Evolutionary conservation across 805 yeast genomes (phyloP), one percentile per base, ranked within the genome.

Genomic region (Metschnikowia bowlesiae): DNA sequence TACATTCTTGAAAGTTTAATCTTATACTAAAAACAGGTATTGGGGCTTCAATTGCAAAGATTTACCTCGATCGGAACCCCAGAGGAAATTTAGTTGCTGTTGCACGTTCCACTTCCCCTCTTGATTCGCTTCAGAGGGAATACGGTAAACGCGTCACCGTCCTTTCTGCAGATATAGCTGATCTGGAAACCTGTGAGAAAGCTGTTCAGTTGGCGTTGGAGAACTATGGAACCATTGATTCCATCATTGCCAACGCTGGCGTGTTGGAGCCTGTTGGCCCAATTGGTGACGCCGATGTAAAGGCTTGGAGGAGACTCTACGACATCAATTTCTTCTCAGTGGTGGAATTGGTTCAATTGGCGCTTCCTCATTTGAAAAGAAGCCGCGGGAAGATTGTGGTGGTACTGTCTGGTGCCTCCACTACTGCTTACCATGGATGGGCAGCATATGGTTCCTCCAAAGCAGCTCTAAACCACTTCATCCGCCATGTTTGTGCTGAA

Each of bases 381-480:
- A 54, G 81, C 4, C 68, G 76, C 11, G 96, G 96, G 0, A 77
- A 73, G 39, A 75, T 86, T 35, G 73, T 92, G n/a, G 81, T 85
- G 49, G 96, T 91, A 0, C 87, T 95, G 16, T 88, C 96, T 1
- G 97, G 97, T 6, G 97, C 98, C 0, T 78, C 95, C 16, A 75
- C 78, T 1, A 78, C 74, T 47, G 70, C 83, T 16, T 74, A 66
- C 53, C 62, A 74, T 54, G 94, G 89, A 0, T 92, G 97, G 97
- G 85, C 86, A 14, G 95, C 96, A 5, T 92, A 92, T 61, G 96
- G 97, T 1, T 72, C 91, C 4, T 84, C 96, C 6, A 92, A 92
- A 66, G 97, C 97, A 0, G 96, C 97, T 0, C 63, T 92, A 46
- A 90, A 92, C 65, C 90, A 85, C 59, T 77, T 89, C 47, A 83